Evolutionary conservation across 2,329 filamentous ascomycete genomes (phyloP), one percentile per base, ranked within the genome.

Genomic region (Cladosporium sp.): DNA sequence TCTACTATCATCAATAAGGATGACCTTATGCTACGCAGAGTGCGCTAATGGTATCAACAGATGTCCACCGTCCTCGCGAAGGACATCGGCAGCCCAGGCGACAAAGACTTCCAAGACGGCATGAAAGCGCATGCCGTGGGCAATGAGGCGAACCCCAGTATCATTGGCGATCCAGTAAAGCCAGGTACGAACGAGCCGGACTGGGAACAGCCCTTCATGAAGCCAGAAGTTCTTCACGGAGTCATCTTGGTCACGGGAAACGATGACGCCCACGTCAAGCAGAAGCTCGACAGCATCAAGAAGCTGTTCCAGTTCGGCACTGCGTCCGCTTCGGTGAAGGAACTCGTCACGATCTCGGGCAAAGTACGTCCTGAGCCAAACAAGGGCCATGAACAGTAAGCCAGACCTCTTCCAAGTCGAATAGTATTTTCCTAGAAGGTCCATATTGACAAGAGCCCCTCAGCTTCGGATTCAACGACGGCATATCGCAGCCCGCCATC

Each of bases 381-480:
- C 43, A 59, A 61, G 18, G 70, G 69, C 8, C 69, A 71, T 42
- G 70, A 72, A 45, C 70, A 72, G 69, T 70, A 53, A 59, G 66
- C 59, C 9, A 37, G 19, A n/a, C 9, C 19, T n/a, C 9, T 3
- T 18, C 5, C 4, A n/a, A 16, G 11, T 41, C 3, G 38, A 11
- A 4, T 18, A 18, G 16, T 18, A 18, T 18, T 18, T 18, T 18
- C 16, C 16, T 18, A 4, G 32, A 19, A 11, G 13, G 38, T 22
- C 8, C 10, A 7, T 22, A 28, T 46, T 55, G 34, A 54, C 31
- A 4, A 18, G 9, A 8, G 4, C 18, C 10, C 3, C 32, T 10
- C 43, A 71, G 69, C 59, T 76, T 76, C 52, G 74, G 73, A 2
- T 76, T 71, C 54, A 54, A 67, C 18, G 72, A 76, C 55, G 71